A percentile compares a stretch with the other conserved stretches of the same genome.
Conservation (phyloP, 768 basidiomycete species). For the Podaxis pistillaris region DNA sequence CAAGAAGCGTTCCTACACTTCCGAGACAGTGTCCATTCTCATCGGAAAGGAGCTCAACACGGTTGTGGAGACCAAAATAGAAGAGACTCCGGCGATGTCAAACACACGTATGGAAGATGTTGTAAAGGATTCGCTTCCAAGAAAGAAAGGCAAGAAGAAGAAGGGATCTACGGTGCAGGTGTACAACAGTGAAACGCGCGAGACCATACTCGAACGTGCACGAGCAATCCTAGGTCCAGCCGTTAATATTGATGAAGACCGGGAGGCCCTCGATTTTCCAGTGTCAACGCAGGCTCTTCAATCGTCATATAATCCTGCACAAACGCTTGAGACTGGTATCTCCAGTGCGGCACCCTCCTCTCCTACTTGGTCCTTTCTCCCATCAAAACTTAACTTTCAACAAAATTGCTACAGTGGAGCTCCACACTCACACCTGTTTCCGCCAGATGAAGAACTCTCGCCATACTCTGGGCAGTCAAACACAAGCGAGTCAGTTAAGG, state of each 20-base stretch:
- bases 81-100: conserved; percentile 18
- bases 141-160: conserved; percentile 40
- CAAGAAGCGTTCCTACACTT: conserved; percentile 51
- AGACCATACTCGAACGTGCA: conserved; percentile 37
- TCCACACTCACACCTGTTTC: neutral
- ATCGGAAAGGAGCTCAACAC: conserved; percentile 47
- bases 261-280: neutral
- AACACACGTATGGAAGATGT: conserved; percentile 55
- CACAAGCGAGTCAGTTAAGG: neutral
- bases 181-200: conserved; percentile 45
- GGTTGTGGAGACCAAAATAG: conserved; percentile 14
- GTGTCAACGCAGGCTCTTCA: conserved; percentile 5
- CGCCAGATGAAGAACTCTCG: too few relatives aligned
- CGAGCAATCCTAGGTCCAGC: conserved; percentile 28
- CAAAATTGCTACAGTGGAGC: neutral
- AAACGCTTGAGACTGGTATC: neutral
- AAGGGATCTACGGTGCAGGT: conserved; percentile 40
- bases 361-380: neutral
- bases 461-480: neutral
- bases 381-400: conserved; percentile 16
- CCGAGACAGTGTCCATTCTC: conserved; percentile 54
- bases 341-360: neutral
- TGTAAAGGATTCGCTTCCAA: conserved; percentile 43
- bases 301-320: neutral
- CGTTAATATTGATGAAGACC: conserved; percentile 11